Base-by-base conservation (phyloP, 257 asterid species). In the Lycium ferocissimum region DNA sequence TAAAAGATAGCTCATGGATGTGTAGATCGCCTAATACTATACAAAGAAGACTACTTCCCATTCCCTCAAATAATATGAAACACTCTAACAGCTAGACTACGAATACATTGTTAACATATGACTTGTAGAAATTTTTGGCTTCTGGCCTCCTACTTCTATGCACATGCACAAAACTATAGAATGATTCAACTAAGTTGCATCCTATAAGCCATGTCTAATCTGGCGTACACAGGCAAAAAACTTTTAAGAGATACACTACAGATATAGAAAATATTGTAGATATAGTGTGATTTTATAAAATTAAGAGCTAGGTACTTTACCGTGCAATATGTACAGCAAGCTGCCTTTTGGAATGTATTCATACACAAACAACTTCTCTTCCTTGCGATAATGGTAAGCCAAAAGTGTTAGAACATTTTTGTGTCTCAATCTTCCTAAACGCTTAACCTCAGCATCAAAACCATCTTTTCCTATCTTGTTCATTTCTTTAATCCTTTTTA, bases 301-400 rank as follows among this genome's bases (percentile, higher is more conserved):
- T 38, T 40, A 26, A 40, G 78, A 47, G 57, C 0, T 4, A 13
- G 75, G 62, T 73, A 73, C 43, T 49, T 82, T 92, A 95, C 99
- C 97, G 38, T 96, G 98, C 67, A 96, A 84, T 49, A 88, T 51
- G 59, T 67, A 80, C 22, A 89, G 89, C 79, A 97, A 89, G 61
- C 96, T 95, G n/a, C 95, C 96, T 80, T 86, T 89, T 9, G 94
- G 91, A 65, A 91, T 89, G 83, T 84, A 93, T 83, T 91, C 92
- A 38, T 69, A 90, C 8, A 97, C 93, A 88, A 97, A 69, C 47
- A 97, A 93, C 90, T 95, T 95, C 89, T 95, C 98, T 0, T 97
- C 97, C 47, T 87, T 93, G 40, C 95, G 89, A 51, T 86, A 92
- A 84, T 93, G 95, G 83, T 94, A 97, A 8, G 98, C 99, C 83